Base-by-base conservation (phyloP, 1,139 yeast genomes). In the Tardiomyces blankii region DNA sequence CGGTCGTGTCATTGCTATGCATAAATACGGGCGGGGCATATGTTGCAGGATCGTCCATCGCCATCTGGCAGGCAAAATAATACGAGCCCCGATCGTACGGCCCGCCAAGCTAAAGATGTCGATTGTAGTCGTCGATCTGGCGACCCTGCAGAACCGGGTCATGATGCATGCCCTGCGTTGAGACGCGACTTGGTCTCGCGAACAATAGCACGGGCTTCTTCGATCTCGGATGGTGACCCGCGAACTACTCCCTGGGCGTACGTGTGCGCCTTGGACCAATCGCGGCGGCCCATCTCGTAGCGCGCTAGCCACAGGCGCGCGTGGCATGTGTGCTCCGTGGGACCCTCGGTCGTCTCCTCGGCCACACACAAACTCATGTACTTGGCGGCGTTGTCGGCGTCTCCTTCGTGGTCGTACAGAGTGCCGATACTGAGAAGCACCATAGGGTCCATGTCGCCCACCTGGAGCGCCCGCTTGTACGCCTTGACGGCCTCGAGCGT, bases 281-380 rank as follows among this genome's bases (percentile, higher is more conserved):
- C 75, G 18, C 74, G 69, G 43, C 66, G 66, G 18, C 70, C 70
- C 52, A 81, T 65, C 39, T 88, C 91, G 56, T 74, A 68, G 49
- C 80, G 73, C 1, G 96, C 95, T 30, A 89, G 67, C 97, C 97
- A 89, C 49, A 89, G 67, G 42, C 93, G 69, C 0, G 96, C 95
- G 57, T 80, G 83, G 11, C 86, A 75, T 0, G 87, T 81, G 55
- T 87, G 93, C 54, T 84, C 91, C 18, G 80, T 77, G 2, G 75
- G 72, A 16, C 46, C 55, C 2, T 87, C 91, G 64, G 80, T 80
- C 45, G 74, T 77, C 14, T 66, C 61, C 49, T 82, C 91, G 55
- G 79, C 78, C 40, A 83, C 74, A 60, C 95, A 85, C 42, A 77
- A 65, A 51, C 74, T 73, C 95, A 88, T 87, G 57, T 77, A 82